Evolutionary conservation across 129 eudicot genomes (phyloP).

Genomic region (Artemisia tridentata): DNA sequence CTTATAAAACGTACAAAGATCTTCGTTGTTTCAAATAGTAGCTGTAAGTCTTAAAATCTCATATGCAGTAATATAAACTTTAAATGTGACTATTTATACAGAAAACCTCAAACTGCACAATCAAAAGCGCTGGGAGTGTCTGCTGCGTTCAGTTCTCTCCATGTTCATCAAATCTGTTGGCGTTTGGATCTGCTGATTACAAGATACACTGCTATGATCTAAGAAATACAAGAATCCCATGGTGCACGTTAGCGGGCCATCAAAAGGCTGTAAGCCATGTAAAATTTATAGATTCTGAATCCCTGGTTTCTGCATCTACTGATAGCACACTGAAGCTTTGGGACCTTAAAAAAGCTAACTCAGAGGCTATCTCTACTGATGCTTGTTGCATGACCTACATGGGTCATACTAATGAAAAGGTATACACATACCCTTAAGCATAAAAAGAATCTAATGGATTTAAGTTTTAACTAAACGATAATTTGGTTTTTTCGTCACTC

Average conservation of each 20-base stretch:
- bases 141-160: conserved; percentile 70
- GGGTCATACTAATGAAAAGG: conserved; percentile 74
- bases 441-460: too few relatives aligned
- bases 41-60: too few relatives aligned
- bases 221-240: conserved; percentile 46
- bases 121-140: conserved; percentile 41
- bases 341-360: conserved; percentile 56
- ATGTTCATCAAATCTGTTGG: conserved; percentile 48
- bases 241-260: conserved; percentile 60
- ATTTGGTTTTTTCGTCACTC: conserved; percentile 1
- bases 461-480: too few relatives aligned
- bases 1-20: conserved; percentile 41
- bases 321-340: conserved; percentile 72
- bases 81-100: too few relatives aligned
- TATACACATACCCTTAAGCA: too few relatives aligned
- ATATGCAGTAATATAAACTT: too few relatives aligned
- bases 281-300: conserved; percentile 49
- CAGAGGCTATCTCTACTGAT: conserved; percentile 23
- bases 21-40: too few relatives aligned
- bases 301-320: conserved; percentile 68
- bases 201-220: conserved; percentile 60
- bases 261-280: conserved; percentile 60
- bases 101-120: conserved; percentile 18
- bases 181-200: conserved; percentile 58
- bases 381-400: conserved; percentile 55